Evolutionary conservation across 768 basidiomycete species (phyloP), one percentile per base, ranked within the genome.

Genomic region (Ramaria sp.): DNA sequence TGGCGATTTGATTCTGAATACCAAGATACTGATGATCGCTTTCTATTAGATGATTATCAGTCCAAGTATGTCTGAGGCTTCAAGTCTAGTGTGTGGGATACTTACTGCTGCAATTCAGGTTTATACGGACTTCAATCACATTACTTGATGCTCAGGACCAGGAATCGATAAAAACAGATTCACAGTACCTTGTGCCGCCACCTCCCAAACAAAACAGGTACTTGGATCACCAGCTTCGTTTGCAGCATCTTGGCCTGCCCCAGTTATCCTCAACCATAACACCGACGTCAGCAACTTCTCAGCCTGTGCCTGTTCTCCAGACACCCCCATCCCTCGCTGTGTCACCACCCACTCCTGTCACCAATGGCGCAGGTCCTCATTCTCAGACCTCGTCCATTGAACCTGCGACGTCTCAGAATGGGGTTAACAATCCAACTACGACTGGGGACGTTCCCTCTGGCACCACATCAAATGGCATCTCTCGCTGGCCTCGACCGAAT

Each of bases 1-100:
- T 90, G 85, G 85, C 71, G 72, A 52, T 88, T 77, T 57, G 87
- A 89, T 60, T 61, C 67, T 6, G 85, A 88, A 53, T 84, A 87
- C 74, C 4, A 16, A n/a, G 10, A 51, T 24, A 20, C 13, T 3
- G 85, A 88, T 15, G 78, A 83, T 55, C 73, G 87, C 7, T 65
- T 76, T 0, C 67, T 89, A n/a, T 64, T 88, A 7, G 86, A 90
- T 59, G 88, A 89, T 56, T 85, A 75, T 58, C 75, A 79, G 45
- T 64, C 78, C 5, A 73, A 76, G 79, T 73, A 37, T 67, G 63
- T 60, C 4, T 36, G 13, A 15, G 25, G 16, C 3, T 41, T 32
- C 36, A 18, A 44, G 39, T 6, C 15, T 37, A n/a, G n/a, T n/a
- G 7, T 9, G 12, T 15, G 13, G 44, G 5, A 36, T 49, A 16